phyloP scores from a whole-genome alignment of 1,139 yeast species.

The Oligophagozyma castellii region DNA sequence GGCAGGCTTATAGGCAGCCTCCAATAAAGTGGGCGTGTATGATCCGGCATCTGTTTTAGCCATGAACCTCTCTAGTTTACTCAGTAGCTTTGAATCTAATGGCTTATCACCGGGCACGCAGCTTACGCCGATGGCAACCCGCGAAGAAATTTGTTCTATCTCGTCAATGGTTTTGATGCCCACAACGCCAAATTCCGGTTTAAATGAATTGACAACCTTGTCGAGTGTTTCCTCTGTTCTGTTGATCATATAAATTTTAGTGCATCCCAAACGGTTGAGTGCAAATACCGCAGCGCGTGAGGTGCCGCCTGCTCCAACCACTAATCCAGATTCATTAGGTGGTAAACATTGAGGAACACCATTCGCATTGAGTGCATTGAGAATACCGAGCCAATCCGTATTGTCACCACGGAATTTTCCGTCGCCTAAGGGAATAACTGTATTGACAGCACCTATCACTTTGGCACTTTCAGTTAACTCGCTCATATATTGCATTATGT shows the following conservation, averaged over 20 bases:
- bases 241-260: constrained; percentile 63
- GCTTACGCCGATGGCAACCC: constrained; percentile 56
- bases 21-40: constrained; percentile 48
- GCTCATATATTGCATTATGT: constrained; percentile 51
- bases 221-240: constrained; percentile 59
- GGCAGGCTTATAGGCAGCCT: constrained; percentile 87
- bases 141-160: constrained; percentile 24
- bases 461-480: constrained; percentile 61
- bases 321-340: constrained; percentile 41
- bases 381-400: constrained; percentile 92
- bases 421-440: constrained; percentile 47
- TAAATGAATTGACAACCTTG: constrained; percentile 48
- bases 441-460: constrained; percentile 84
- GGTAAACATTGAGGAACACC: constrained; percentile 39
- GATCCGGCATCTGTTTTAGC: constrained; percentile 24
- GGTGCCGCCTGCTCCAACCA: constrained; percentile 96
- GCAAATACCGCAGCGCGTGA: constrained; percentile 93
- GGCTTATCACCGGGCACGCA: constrained; percentile 85
- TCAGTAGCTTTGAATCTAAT: constrained; percentile 39
- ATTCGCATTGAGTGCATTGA: constrained; percentile 44
- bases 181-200: constrained; percentile 43
- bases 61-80: constrained; percentile 36
- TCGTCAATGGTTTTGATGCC: constrained; percentile 40
- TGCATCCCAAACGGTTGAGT: constrained; percentile 63
- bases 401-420: constrained; percentile 67